Evolutionary conservation across 1,284 basidiomycete species (phyloP).

Genomic region (Ceratobasidium sp.): DNA sequence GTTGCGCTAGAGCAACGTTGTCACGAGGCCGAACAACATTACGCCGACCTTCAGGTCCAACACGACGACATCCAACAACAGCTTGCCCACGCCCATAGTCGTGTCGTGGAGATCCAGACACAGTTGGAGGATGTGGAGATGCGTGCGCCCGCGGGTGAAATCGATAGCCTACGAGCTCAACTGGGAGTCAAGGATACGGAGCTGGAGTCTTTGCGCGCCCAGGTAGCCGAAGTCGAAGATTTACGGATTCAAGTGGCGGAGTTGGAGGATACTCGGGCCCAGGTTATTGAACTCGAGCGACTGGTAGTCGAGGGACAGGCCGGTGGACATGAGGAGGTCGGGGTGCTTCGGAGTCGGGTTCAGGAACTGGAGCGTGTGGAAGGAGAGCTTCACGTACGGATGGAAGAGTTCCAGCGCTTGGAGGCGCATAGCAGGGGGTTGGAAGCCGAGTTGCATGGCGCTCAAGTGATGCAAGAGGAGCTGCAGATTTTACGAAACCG

Average conservation of each 20-base stretch:
- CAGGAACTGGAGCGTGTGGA: conserved; percentile 23
- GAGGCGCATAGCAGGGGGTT: conserved; percentile 25
- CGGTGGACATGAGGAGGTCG: background rate
- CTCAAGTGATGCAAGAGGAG: conserved; percentile 22
- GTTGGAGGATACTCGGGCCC: conserved; percentile 30
- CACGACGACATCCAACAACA: background rate
- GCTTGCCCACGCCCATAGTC: background rate
- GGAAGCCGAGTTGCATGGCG: conserved; percentile 31
- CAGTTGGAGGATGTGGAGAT: conserved; percentile 33
- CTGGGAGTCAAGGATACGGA: conserved; percentile 9
- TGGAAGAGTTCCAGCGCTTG: conserved; percentile 14
- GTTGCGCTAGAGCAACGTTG: conserved; percentile 2
- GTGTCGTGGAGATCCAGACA: conserved; percentile 1
- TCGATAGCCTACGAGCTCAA: conserved; percentile 14
- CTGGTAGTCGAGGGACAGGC: conserved; percentile 24
- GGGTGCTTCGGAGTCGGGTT: background rate
- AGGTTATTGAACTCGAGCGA: conserved; percentile 29
- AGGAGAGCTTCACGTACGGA: conserved; percentile 10
- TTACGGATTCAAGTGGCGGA: conserved; percentile 30
- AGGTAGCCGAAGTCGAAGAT: conserved; percentile 27
- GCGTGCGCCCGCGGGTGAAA: conserved; percentile 32
- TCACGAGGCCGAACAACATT: background rate
- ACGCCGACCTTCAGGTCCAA: background rate
- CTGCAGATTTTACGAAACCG: conserved; percentile 5
- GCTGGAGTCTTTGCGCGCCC: background rate